These are phyloP conservation scores for Ganoderma lingzhi DNA, from an alignment of 1,284 basidiomycete species.

Conservation along the genomic window DNA sequence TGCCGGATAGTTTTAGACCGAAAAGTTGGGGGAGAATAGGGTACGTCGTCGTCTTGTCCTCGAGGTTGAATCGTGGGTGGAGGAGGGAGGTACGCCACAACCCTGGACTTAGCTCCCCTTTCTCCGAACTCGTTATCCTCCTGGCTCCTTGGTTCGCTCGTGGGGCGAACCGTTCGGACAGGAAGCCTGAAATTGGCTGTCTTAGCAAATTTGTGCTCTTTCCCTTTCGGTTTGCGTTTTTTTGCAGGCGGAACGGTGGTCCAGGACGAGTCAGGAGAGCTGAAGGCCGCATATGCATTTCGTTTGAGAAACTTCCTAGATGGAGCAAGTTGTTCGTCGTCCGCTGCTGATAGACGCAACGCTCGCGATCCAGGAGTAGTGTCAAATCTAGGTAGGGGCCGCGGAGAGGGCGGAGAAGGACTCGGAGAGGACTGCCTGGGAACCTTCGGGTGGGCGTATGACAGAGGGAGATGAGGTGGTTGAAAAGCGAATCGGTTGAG, in stretches of 20 bases:
- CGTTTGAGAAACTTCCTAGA: constrained; percentile 15
- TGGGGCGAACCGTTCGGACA: background rate
- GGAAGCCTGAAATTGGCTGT: constrained; percentile 23
- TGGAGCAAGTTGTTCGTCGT: background rate
- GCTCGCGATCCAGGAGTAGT: background rate
- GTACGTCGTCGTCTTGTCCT: background rate
- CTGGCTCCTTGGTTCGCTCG: background rate
- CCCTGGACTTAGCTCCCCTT: background rate
- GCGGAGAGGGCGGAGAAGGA: background rate
- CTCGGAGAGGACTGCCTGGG: background rate
- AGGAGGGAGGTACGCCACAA: constrained; percentile 25
- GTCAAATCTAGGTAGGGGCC: background rate
- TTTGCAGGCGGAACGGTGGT: constrained; percentile 21
- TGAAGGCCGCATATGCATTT: constrained; percentile 30
- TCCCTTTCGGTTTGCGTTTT: constrained; percentile 8
- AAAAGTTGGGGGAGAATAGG: constrained; percentile 7
- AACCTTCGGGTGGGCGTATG: background rate
- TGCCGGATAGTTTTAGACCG: constrained; percentile 22
- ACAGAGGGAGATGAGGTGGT: background rate
- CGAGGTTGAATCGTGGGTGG: constrained; percentile 3
- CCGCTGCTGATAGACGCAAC: background rate
- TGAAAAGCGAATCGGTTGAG: constrained; percentile 12
- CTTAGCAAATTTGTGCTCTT: background rate
- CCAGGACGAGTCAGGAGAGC: constrained; percentile 29
- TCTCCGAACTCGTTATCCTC: background rate